phyloP scores from a whole-genome alignment of 2,329 filamentous ascomycete species.

The Paramyrothecium sp. region DNA sequence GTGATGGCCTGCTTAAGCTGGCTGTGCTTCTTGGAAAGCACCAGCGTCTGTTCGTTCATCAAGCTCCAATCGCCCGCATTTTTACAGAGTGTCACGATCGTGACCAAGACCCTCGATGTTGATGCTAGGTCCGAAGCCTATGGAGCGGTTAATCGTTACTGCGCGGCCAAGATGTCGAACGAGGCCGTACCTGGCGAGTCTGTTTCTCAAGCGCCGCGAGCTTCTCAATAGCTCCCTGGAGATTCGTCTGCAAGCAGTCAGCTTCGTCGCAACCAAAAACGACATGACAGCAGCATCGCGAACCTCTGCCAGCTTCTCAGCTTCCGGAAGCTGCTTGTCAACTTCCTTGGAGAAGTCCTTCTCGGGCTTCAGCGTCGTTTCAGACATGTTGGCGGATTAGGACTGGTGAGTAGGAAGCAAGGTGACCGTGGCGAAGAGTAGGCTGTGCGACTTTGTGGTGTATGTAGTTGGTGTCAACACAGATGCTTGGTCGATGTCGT shows the following conservation, averaged over 20 bases:
- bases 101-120: conserved; percentile 82
- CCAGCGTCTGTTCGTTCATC: conserved; percentile 92
- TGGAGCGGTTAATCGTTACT: conserved; percentile 11
- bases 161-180: conserved; percentile 9
- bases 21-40: conserved; percentile 98
- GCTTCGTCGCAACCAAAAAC: background rate
- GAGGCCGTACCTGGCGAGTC: conserved; percentile 75
- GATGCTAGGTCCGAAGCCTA: conserved; percentile 94
- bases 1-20: conserved; percentile 99
- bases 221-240: conserved; percentile 90
- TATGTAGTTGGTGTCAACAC: conserved; percentile 10
- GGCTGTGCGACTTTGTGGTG: background rate
- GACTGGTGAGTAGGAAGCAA: conserved; percentile 6
- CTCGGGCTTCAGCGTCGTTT: conserved; percentile 84
- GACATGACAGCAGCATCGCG: conserved; percentile 30
- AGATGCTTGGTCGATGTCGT: conserved; percentile 17
- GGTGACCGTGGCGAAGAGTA: background rate
- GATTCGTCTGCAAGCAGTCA: conserved; percentile 58
- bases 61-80: conserved; percentile 89
- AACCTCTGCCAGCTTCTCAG: conserved; percentile 86
- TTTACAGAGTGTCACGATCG: conserved; percentile 93
- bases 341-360: conserved; percentile 99
- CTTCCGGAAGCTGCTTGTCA: conserved; percentile 87
- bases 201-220: conserved; percentile 91
- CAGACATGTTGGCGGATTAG: conserved; percentile 62